Base-by-base conservation (phyloP, 2,329 filamentous ascomycete species). In the Periconia digitata region DNA sequence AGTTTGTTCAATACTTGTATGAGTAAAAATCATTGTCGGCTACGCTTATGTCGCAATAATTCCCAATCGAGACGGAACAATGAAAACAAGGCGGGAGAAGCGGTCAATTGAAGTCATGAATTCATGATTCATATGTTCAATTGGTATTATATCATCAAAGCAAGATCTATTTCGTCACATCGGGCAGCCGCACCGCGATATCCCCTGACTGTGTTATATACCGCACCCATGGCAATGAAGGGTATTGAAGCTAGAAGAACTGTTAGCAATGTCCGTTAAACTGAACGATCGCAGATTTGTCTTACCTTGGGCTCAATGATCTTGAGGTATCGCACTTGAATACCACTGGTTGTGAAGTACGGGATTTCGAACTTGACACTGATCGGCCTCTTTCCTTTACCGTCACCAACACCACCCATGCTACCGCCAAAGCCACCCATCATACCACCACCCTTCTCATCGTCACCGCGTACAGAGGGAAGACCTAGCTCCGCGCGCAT, bases 341-440 rank as follows among this genome's bases (percentile, higher is more conserved):
- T 99, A 56, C 94, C 94, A 75, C 89, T 95, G 3, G 95, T 99
- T n/a, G 94, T 99, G 72, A 99, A 99, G 76, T 99, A 99, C n/a
- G 94, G 94, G 68, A 99, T 99, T 78, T 99, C 94, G 71, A 99
- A 99, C 78, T 99, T 99, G 77, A 99, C 94, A 72, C 92, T 92
- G 66, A 99, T 99, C 1, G 94, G 94, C 60, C 94, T 80, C 81
- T 97, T 99, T 17, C 89, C 89, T 77, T 97, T 97, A 49, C 85
- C 86, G 17, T 74, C 75, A 4, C 85, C 85, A 22, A 94, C 84
- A 56, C 92, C 92, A 50, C 92, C 92, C 92, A 96, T 96, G 69
- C 90, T 96, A 17, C 92, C 92, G 54, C 92, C 92, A 64, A 96
- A 96, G 0, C 92, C 92, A 64, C 92, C 92, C 59, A 92, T 97